These are phyloP conservation scores for Perkinsus marinus DNA, from an alignment of 169 alveolate genomes.

Conservation along the genomic window DNA sequence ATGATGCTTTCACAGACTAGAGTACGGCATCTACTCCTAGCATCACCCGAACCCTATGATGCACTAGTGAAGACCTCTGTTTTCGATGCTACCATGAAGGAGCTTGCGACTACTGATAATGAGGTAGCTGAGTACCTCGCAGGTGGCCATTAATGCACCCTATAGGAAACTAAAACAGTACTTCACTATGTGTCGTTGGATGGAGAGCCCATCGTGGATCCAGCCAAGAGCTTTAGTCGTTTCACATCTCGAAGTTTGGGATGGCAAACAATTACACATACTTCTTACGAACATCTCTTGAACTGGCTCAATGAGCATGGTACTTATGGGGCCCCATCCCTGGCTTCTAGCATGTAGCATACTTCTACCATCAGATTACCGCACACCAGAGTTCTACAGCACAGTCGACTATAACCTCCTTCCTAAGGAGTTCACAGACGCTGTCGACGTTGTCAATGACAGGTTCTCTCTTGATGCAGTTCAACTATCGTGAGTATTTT, in stretches of 20 bases:
- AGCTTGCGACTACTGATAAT: background rate
- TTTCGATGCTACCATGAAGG: background rate
- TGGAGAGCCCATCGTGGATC: background rate
- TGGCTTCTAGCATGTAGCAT: background rate
- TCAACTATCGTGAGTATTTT: background rate
- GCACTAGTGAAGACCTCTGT: background rate
- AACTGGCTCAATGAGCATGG: background rate
- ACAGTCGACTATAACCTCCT: background rate
- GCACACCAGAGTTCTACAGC: background rate
- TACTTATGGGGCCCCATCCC: background rate
- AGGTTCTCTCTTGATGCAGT: background rate
- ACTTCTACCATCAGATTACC: background rate
- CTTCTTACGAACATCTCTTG: background rate
- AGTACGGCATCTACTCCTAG: background rate
- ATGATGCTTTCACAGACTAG: background rate
- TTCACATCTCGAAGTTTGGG: background rate
- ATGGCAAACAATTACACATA: background rate
- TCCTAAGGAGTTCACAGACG: background rate
- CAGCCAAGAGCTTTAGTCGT: background rate
- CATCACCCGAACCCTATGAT: background rate
- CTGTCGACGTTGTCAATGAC: background rate
- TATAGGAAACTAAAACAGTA: background rate
- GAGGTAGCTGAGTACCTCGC: background rate
- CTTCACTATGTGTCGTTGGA: background rate
- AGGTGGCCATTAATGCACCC: background rate